phyloP scores from a whole-genome alignment of 2,329 filamentous ascomycete genomes.

The Exophiala aquamarina region DNA sequence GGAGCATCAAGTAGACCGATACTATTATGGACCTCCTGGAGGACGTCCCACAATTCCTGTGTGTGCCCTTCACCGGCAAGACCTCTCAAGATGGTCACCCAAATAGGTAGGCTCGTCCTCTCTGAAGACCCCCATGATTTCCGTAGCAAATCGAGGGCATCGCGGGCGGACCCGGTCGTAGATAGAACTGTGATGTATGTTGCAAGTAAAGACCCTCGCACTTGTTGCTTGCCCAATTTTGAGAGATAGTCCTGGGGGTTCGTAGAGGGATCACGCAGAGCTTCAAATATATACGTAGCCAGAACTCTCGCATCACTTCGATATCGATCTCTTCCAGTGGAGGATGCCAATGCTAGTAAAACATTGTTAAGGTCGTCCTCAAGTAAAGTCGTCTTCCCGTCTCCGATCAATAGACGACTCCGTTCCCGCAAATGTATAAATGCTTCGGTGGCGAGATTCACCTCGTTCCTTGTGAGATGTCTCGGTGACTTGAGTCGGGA shows the following conservation, averaged over 20 bases:
- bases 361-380: slow-evolving; percentile 41
- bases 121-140: slow-evolving; percentile 39
- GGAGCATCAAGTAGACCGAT: slow-evolving; percentile 36
- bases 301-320: slow-evolving; percentile 23
- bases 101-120: slow-evolving; percentile 41
- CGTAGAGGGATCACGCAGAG: slow-evolving; percentile 18
- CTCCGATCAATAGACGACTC: slow-evolving; percentile 28
- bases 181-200: slow-evolving; percentile 52
- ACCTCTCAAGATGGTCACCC: slow-evolving; percentile 57
- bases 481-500: slow-evolving; percentile 50
- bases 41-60: slow-evolving; percentile 27
- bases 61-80: slow-evolving; percentile 54
- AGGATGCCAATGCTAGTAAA: slow-evolving; percentile 37
- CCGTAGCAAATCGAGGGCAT: slow-evolving; percentile 52
- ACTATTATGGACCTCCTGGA: slow-evolving; percentile 25
- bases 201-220: slow-evolving; percentile 30
- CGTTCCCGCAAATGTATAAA: slow-evolving; percentile 58
- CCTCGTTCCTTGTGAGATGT: slow-evolving; percentile 65
- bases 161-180: slow-evolving; percentile 54
- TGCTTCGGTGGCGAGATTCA: slow-evolving; percentile 59
- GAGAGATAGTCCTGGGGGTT: slow-evolving; percentile 4
- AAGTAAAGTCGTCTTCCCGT: slow-evolving; percentile 39
- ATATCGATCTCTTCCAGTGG: slow-evolving; percentile 23
- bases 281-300: slow-evolving; percentile 20
- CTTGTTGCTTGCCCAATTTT: slow-evolving; percentile 4